Conservation (phyloP, 306 rosid species). For the Benincasa hispida region DNA sequence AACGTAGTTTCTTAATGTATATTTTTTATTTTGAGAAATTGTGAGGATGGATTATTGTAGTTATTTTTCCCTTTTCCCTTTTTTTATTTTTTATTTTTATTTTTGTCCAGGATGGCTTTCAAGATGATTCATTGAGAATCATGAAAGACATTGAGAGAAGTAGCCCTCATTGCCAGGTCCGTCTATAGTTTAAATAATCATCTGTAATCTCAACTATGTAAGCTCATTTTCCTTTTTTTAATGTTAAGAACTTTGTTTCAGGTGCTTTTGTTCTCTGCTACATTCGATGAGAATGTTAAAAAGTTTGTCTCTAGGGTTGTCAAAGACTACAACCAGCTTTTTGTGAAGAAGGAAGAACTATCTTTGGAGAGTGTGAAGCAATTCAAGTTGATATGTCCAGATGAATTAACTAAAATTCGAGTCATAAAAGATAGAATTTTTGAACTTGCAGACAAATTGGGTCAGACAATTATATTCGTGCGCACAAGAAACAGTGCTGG, state of each 20-base stretch:
- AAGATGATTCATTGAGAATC: conserved; percentile 80
- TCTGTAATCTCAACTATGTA: too few species aligned
- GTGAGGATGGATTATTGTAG: not conserved
- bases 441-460: conserved; percentile 75
- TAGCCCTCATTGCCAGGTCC: conserved; percentile 66
- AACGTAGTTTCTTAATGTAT: not conserved
- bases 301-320: conserved; percentile 51
- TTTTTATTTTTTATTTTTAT: too few species aligned
- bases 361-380: conserved; percentile 78
- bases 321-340: conserved; percentile 57
- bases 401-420: conserved; percentile 48
- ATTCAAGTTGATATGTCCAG: conserved; percentile 58
- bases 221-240: not conserved
- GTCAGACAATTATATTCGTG: conserved; percentile 81
- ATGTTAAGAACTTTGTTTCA: conserved; percentile 12
- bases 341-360: conserved; percentile 75
- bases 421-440: conserved; percentile 55
- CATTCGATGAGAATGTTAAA: conserved; percentile 74
- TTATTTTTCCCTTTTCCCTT: too few species aligned
- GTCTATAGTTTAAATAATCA: not conserved
- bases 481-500: conserved; percentile 55
- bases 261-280: conserved; percentile 89
- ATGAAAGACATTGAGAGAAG: conserved; percentile 55
- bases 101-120: conserved; percentile 70
- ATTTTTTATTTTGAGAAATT: not conserved